Base-by-base conservation (phyloP, 75 land plant species). In the Cupressus sempervirens region DNA sequence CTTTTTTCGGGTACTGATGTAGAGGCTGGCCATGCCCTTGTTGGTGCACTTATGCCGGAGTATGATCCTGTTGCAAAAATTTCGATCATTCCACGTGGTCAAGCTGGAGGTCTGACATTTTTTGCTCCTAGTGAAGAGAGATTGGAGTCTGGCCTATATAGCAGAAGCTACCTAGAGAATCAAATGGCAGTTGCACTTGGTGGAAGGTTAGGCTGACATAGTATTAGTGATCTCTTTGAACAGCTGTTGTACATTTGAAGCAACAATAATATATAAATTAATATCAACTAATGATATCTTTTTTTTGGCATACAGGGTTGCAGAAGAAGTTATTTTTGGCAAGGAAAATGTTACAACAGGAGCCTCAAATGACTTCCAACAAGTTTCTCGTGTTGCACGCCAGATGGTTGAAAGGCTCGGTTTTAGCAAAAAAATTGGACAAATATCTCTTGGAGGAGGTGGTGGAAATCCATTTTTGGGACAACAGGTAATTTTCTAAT, bases 171-270 rank as follows among this genome's bases (percentile, higher is more conserved):
- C 89, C 93, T 98, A 48, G 99, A 98, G 79, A 98, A 98, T 85
- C 99, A 98, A 85, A 98, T 98, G 99, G 99, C 99, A 34, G 99
- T 98, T 83, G 99, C 99, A 14, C 95, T 98, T 32, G 99, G 99
- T 75, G 99, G 99, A 92, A 98, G 99, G 99, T 98, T 76, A 29
- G 91, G 43, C 54, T 45, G 53, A 26, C 15, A 12, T 40, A 29
- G 68, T 80, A 29, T 53, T 30, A 45, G 26, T 23, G 10, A 68
- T 26, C 52, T 79, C 13, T 0, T 79, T 16, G n/a, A 79, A 43
- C 12, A 23, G 12, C 30, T 45, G 15, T 30, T 11, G 58, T 34
- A 30, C 40, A 36, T 12, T n/a, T 34, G n/a, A 32, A 54, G 74
- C 14, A 18, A 11, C 36, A 20, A 8, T 12, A n/a, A n/a, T n/a